A percentile compares a stretch with the other conserved stretches of the same genome.
These are phyloP conservation scores for Ophiostoma novo-ulmi DNA, from an alignment of 2,329 filamentous ascomycete species.

Conservation along the genomic window DNA sequence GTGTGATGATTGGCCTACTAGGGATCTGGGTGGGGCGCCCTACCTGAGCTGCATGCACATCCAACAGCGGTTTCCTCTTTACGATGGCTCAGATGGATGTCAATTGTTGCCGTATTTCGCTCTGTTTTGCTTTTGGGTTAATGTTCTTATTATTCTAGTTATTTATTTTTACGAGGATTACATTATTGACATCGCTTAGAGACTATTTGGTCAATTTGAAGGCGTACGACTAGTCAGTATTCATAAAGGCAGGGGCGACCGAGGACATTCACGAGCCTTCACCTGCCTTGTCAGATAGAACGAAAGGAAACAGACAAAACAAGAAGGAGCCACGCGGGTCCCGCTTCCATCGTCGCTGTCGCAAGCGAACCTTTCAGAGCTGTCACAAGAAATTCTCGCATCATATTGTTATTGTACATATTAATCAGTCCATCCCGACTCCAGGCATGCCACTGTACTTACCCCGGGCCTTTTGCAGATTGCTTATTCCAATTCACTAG, in stretches of 20 bases:
- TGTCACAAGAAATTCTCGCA: not conserved
- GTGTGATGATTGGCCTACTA: slow-evolving; percentile 18
- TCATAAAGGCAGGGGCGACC: not conserved
- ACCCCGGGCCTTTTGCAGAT: slow-evolving; percentile 5
- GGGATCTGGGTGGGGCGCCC: slow-evolving; percentile 7
- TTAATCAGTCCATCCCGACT: not conserved
- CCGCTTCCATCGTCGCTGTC: not conserved
- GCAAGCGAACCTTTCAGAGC: not conserved
- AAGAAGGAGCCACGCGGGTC: slow-evolving; percentile 9
- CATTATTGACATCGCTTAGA: not conserved
- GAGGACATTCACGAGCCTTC: not conserved
- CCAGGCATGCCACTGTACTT: slow-evolving; percentile 4
- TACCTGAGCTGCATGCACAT: slow-evolving; percentile 3
- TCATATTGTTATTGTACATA: not conserved
- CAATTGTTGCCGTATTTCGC: not conserved
- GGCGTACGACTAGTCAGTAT: not conserved
- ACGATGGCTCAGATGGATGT: not conserved
- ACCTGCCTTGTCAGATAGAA: not conserved
- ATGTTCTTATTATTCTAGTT: not conserved
- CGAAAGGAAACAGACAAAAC: not conserved
- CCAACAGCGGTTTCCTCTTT: slow-evolving; percentile 3
- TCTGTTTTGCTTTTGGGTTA: not conserved
- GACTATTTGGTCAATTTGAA: too few species aligned
- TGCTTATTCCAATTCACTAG: not conserved
- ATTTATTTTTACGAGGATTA: not conserved